Evolutionary conservation across 371 early-diverging fungal species (phyloP).

Genomic region (Haplosporangium sp.): DNA sequence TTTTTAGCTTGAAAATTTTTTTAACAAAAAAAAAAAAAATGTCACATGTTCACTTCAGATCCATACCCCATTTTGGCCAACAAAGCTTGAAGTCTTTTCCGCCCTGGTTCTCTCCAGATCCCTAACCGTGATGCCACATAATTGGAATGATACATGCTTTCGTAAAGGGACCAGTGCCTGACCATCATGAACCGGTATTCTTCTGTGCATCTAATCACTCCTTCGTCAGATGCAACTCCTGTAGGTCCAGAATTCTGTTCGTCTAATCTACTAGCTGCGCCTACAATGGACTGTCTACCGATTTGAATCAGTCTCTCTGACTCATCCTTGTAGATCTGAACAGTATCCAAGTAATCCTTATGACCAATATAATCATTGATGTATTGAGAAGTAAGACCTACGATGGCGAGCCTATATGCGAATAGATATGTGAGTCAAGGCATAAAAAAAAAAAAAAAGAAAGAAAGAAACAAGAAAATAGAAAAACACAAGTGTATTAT

Average conservation of each 20-base stretch:
- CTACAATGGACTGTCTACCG: not conserved
- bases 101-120: slow-evolving; percentile 87
- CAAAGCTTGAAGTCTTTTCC: slow-evolving; percentile 79
- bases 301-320: slow-evolving; percentile 59
- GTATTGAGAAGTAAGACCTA: slow-evolving; percentile 79
- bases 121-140: slow-evolving; percentile 88
- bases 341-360: slow-evolving; percentile 64
- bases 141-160: slow-evolving; percentile 86
- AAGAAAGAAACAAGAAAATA: no score
- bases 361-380: slow-evolving; percentile 73
- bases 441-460: no score
- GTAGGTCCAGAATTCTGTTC: not conserved
- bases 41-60: no score
- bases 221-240: slow-evolving; percentile 27
- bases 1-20: no score
- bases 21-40: slow-evolving; percentile 49
- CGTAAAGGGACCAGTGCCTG: slow-evolving; percentile 92
- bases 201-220: slow-evolving; percentile 57
- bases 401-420: slow-evolving; percentile 71
- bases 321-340: slow-evolving; percentile 70
- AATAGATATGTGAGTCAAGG: not conserved
- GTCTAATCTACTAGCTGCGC: not conserved
- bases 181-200: slow-evolving; percentile 89
- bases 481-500: no score
- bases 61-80: slow-evolving; percentile 87